A percentile compares a stretch with the other conserved stretches of the same genome.
Conservation (phyloP, 805 yeast species). For the Candida mattraensis region DNA sequence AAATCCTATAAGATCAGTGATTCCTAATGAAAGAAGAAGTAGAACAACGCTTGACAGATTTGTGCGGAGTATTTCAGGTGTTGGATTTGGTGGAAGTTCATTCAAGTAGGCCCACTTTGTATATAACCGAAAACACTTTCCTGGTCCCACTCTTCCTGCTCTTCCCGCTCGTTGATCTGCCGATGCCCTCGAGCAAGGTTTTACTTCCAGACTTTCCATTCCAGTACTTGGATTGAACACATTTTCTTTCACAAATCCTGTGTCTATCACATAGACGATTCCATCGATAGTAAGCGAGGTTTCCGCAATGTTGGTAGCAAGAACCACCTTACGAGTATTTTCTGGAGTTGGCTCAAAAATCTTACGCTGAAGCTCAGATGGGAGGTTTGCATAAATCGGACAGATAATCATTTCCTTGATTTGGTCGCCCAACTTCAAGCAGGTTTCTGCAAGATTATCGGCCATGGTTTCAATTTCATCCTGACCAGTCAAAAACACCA, state of each 20-base stretch:
- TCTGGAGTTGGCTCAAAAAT: slow-evolving; percentile 89
- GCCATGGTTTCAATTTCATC: slow-evolving; percentile 89
- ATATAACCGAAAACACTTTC: slow-evolving; percentile 86
- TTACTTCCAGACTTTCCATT: slow-evolving; percentile 81
- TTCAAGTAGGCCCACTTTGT: slow-evolving; percentile 79
- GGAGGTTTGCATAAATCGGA: slow-evolving; percentile 90
- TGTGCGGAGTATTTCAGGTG: slow-evolving; percentile 89
- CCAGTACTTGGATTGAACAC: slow-evolving; percentile 85
- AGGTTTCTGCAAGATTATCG: slow-evolving; percentile 67
- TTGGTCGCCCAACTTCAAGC: slow-evolving; percentile 57
- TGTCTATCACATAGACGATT: slow-evolving; percentile 94
- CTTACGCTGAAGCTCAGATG: slow-evolving; percentile 74
- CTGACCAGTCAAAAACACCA: slow-evolving; percentile 93
- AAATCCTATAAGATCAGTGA: slow-evolving; percentile 75
- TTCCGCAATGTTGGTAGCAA: slow-evolving; percentile 97
- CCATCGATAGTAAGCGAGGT: slow-evolving; percentile 98
- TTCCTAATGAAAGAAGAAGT: slow-evolving; percentile 77
- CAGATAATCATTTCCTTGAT: slow-evolving; percentile 67
- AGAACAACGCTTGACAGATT: slow-evolving; percentile 77
- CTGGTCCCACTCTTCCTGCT: slow-evolving; percentile 98
- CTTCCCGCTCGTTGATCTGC: slow-evolving; percentile 97
- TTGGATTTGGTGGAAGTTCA: slow-evolving; percentile 76
- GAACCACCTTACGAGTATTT: slow-evolving; percentile 76
- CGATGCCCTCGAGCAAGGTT: slow-evolving; percentile 91
- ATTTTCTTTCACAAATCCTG: slow-evolving; percentile 94